These are phyloP conservation scores for Myrica gale DNA, from an alignment of 306 rosid species.

Conservation along the genomic window DNA sequence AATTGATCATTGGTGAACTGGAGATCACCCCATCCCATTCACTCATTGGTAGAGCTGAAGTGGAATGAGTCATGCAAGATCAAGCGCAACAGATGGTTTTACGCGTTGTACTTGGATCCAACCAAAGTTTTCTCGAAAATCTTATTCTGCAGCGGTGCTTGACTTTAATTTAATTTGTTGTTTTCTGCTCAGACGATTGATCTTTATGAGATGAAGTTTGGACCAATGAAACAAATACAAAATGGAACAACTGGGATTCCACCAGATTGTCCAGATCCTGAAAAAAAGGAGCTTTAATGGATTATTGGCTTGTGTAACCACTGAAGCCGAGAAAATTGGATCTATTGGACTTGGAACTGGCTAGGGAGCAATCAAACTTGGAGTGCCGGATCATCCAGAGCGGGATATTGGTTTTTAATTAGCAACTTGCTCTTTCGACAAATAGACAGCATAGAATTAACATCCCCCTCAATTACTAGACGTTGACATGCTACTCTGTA, in stretches of 20 bases:
- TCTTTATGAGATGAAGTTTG: too few species aligned
- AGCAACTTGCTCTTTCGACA: not conserved
- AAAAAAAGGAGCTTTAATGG: not conserved
- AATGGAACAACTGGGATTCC: too few species aligned
- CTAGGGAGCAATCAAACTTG: not conserved
- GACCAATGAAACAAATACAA: too few species aligned
- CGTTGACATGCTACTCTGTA: too few species aligned
- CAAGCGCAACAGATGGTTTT: not conserved
- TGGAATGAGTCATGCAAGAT: too few species aligned
- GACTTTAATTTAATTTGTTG: too few species aligned
- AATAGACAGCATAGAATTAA: not conserved
- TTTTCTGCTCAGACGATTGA: too few species aligned
- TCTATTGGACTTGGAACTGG: too few species aligned
- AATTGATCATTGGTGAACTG: not conserved
- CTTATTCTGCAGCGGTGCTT: too few species aligned
- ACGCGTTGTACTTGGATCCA: not conserved
- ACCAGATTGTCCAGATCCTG: too few species aligned
- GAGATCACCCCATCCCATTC: too few species aligned
- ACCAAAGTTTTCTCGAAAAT: not conserved
- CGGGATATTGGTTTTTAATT: not conserved
- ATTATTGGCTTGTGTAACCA: not conserved
- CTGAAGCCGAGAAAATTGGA: not conserved
- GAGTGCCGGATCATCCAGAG: not conserved
- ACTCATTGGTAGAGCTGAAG: too few species aligned
- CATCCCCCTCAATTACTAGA: not conserved